Evolutionary conservation across 192 early-diverging fungal genomes (phyloP).

Genomic region (Dissophora ornata): DNA sequence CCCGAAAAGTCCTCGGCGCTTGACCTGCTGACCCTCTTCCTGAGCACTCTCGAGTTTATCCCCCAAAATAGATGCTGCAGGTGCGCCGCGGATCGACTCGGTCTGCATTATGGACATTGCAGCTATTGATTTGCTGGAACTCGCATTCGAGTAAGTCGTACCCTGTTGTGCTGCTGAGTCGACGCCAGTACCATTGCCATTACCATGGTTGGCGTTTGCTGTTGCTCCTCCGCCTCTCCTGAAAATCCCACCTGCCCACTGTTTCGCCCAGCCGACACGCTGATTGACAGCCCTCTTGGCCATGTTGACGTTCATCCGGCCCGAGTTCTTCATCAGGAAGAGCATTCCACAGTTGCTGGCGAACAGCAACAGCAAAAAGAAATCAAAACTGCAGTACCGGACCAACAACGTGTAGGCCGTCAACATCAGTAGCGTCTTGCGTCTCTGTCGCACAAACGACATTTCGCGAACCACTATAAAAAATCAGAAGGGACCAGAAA

Average conservation of each 20-base stretch:
- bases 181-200: neutral
- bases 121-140: slow-evolving; percentile 20
- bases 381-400: slow-evolving; percentile 61
- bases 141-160: slow-evolving; percentile 1
- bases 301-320: slow-evolving; percentile 64
- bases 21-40: slow-evolving; percentile 25
- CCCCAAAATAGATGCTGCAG: neutral
- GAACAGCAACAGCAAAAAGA: slow-evolving; percentile 61
- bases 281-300: slow-evolving; percentile 65
- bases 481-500: neutral
- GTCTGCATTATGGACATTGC: neutral
- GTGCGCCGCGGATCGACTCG: neutral
- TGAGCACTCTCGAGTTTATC: slow-evolving; percentile 15
- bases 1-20: slow-evolving; percentile 35
- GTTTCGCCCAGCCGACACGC: slow-evolving; percentile 64
- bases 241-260: slow-evolving; percentile 64
- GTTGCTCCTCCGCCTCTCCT: slow-evolving; percentile 6
- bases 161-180: neutral
- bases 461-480: slow-evolving; percentile 60
- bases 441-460: slow-evolving; percentile 59
- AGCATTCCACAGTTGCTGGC: slow-evolving; percentile 61
- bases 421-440: slow-evolving; percentile 57
- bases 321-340: slow-evolving; percentile 66
- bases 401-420: slow-evolving; percentile 57
- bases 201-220: too few relatives aligned